These are phyloP conservation scores for Acaromyces ingoldii DNA, from an alignment of 1,284 basidiomycete species.

Conservation along the genomic window DNA sequence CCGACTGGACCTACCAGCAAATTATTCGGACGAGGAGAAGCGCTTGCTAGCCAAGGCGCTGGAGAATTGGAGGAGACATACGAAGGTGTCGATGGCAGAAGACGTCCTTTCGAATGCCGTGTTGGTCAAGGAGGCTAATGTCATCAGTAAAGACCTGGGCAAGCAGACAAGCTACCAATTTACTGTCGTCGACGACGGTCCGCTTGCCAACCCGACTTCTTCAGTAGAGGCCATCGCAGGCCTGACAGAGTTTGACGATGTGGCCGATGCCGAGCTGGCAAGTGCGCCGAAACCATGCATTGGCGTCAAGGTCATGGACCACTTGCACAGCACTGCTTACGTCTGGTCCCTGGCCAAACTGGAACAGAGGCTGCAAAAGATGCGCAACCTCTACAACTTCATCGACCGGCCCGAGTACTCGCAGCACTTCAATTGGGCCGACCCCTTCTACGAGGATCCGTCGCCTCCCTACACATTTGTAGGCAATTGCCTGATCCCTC, in stretches of 20 bases:
- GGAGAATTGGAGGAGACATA: slow-evolving; percentile 69
- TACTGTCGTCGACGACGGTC: slow-evolving; percentile 74
- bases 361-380: slow-evolving; percentile 79
- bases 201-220: slow-evolving; percentile 72
- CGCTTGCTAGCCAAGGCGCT: slow-evolving; percentile 61
- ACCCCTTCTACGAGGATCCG: slow-evolving; percentile 71
- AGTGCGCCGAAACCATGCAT: slow-evolving; percentile 61
- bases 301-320: slow-evolving; percentile 73
- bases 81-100: slow-evolving; percentile 71
- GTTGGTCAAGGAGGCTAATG: slow-evolving; percentile 86
- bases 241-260: slow-evolving; percentile 79
- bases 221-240: slow-evolving; percentile 75
- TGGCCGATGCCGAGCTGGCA: slow-evolving; percentile 35
- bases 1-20: slow-evolving; percentile 8
- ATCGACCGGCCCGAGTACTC: slow-evolving; percentile 77
- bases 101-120: slow-evolving; percentile 77
- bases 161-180: slow-evolving; percentile 89
- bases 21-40: slow-evolving; percentile 24
- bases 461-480: slow-evolving; percentile 64
- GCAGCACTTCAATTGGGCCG: slow-evolving; percentile 79
- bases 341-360: slow-evolving; percentile 82
- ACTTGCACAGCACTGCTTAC: slow-evolving; percentile 28
- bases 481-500: slow-evolving; percentile 73
- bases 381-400: slow-evolving; percentile 89
- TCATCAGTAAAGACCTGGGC: slow-evolving; percentile 56